These are phyloP conservation scores for Pseudoneurospora amorphoporcata DNA, from an alignment of 495 filamentous ascomycete species.

Conservation along the genomic window DNA sequence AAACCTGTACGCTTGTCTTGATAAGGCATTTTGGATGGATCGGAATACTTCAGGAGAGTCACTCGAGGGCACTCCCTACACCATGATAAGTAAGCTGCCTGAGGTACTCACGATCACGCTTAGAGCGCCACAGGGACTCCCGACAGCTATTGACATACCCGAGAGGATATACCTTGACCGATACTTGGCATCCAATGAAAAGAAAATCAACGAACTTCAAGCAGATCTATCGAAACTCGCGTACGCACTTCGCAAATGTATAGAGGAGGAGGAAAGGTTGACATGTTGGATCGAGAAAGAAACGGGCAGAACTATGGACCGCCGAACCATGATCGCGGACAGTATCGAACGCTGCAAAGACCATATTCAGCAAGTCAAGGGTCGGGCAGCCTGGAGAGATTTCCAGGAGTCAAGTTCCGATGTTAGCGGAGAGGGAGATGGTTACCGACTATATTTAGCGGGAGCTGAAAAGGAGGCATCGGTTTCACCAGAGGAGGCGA, in stretches of 20 bases:
- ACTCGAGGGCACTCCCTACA: conserved; percentile 4
- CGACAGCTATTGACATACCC: conserved; percentile 53
- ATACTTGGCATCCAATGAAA: conserved; percentile 52
- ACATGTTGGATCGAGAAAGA: conserved; percentile 10
- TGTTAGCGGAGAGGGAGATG: conserved; percentile 33
- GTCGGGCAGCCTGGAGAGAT: conserved; percentile 20
- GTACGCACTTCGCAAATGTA: conserved; percentile 13
- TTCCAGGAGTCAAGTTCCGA: conserved; percentile 38
- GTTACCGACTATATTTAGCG: conserved; percentile 43
- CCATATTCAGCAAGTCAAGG: conserved; percentile 10
- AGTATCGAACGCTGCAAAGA: conserved; percentile 13
- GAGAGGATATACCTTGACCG: conserved; percentile 66
- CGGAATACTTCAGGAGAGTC: background rate
- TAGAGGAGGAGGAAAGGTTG: conserved; percentile 13
- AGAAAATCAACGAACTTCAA: conserved; percentile 36
- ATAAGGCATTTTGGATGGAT: conserved; percentile 51
- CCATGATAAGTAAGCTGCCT: conserved; percentile 43
- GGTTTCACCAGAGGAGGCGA: conserved; percentile 26
- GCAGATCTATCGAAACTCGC: conserved; percentile 22
- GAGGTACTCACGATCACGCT: conserved; percentile 57
- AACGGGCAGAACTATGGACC: conserved; percentile 25
- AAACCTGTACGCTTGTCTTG: conserved; percentile 60
- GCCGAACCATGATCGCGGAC: conserved; percentile 18
- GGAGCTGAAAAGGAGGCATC: conserved; percentile 24
- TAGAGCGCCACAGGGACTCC: conserved; percentile 33